phyloP scores from a whole-genome alignment of 345 rosid genomes.

The Toxicodendron radicans region DNA sequence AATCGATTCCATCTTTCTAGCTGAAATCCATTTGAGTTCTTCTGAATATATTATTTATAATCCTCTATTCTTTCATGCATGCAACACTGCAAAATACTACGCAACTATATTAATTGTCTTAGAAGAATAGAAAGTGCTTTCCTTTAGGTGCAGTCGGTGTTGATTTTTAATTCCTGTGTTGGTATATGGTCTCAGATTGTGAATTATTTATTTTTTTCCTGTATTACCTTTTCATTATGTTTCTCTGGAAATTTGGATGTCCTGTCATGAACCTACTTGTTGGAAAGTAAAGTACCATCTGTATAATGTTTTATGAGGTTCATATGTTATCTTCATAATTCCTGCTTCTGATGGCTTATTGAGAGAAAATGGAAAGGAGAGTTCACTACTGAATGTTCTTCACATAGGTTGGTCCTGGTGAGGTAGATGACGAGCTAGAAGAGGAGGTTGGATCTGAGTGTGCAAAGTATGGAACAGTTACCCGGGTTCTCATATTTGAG shows the following conservation, averaged over 20 bases:
- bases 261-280: background rate
- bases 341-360: background rate
- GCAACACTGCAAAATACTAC: background rate
- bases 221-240: background rate
- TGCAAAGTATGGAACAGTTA: constrained; percentile 85
- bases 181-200: background rate
- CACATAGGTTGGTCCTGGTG: constrained; percentile 94
- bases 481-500: constrained; percentile 95
- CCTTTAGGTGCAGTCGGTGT: background rate
- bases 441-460: constrained; percentile 97
- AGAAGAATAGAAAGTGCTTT: background rate
- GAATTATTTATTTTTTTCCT: background rate
- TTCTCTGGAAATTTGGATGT: background rate
- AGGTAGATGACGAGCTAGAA: constrained; percentile 96
- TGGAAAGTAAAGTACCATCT: background rate
- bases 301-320: background rate
- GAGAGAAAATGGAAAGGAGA: background rate
- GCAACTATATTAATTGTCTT: background rate
- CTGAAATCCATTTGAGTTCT: background rate
- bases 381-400: constrained; percentile 21
- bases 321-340: constrained; percentile 1
- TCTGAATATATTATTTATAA: background rate
- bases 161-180: background rate
- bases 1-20: background rate
- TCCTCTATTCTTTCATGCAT: background rate